Percentiles rank a stretch among this genome's conserved stretches.
Conservation (phyloP, 129 eudicot species). For the Flaveria brownii region DNA sequence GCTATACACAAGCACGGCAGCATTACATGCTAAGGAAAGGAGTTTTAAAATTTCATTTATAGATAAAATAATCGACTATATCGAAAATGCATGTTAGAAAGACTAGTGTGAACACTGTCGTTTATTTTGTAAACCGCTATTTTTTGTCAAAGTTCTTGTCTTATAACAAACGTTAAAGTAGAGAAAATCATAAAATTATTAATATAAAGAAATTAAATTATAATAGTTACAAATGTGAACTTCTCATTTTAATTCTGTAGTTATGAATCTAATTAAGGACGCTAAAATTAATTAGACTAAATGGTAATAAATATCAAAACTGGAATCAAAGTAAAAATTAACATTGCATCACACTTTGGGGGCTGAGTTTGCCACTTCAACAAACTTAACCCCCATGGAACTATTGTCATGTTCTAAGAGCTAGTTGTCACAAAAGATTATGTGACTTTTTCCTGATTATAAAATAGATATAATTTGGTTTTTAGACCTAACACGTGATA, state of each 20-base stretch:
- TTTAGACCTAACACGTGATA: too few relatives aligned
- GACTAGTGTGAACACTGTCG: background rate
- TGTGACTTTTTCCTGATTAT: too few relatives aligned
- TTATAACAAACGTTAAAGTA: background rate
- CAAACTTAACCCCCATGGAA: too few relatives aligned
- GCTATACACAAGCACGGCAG: background rate
- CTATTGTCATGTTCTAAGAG: too few relatives aligned
- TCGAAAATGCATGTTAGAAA: background rate
- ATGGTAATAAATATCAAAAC: too few relatives aligned
- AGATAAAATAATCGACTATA: background rate
- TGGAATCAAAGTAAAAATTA: too few relatives aligned
- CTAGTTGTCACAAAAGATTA: too few relatives aligned
- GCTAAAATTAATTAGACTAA: background rate
- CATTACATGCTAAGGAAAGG: background rate
- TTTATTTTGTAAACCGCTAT: background rate
- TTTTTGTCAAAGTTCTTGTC: background rate
- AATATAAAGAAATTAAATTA: background rate
- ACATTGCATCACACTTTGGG: background rate
- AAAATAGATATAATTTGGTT: too few relatives aligned
- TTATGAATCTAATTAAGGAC: background rate
- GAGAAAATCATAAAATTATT: background rate
- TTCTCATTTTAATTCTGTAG: background rate
- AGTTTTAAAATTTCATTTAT: background rate
- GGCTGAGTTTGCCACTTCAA: too few relatives aligned
- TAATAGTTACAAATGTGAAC: background rate